Evolutionary conservation across 257 asterid species (phyloP).

Genomic region (Salvia splendens): DNA sequence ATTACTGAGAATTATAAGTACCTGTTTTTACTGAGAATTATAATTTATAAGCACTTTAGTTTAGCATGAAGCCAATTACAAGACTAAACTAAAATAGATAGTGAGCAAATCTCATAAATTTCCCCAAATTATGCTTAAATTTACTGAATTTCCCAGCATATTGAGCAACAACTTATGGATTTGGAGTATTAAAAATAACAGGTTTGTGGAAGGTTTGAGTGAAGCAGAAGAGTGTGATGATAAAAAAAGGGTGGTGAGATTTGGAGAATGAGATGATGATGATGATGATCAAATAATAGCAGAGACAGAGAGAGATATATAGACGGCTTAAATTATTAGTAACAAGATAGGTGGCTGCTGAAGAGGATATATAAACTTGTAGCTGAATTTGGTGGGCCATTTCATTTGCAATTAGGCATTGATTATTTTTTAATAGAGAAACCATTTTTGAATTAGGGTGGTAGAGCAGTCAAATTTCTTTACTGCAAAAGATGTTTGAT

Average conservation of each 20-base stretch:
- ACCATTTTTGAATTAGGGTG: too few relatives aligned
- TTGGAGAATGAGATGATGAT: neutral
- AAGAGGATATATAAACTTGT: constrained; percentile 32
- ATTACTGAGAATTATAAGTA: too few relatives aligned
- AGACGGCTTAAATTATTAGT: constrained; percentile 37
- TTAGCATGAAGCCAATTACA: too few relatives aligned
- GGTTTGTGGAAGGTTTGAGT: constrained; percentile 8
- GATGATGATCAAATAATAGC: constrained; percentile 10
- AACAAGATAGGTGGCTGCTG: constrained; percentile 43
- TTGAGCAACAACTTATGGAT: neutral
- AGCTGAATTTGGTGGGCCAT: constrained; percentile 23
- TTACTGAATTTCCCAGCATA: neutral
- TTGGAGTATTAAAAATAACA: neutral
- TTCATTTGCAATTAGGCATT: neutral
- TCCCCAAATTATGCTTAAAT: neutral
- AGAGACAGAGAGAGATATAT: constrained; percentile 10
- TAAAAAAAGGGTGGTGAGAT: neutral
- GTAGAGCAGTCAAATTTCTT: too few relatives aligned
- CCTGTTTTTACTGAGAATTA: too few relatives aligned
- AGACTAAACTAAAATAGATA: neutral
- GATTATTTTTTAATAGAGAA: neutral
- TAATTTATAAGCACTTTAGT: too few relatives aligned
- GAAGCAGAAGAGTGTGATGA: constrained; percentile 29
- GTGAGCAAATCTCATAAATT: neutral
- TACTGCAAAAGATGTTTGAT: too few relatives aligned